Conservation (phyloP, 441 rosid species). For the Euphorbia schlechtendalii region DNA sequence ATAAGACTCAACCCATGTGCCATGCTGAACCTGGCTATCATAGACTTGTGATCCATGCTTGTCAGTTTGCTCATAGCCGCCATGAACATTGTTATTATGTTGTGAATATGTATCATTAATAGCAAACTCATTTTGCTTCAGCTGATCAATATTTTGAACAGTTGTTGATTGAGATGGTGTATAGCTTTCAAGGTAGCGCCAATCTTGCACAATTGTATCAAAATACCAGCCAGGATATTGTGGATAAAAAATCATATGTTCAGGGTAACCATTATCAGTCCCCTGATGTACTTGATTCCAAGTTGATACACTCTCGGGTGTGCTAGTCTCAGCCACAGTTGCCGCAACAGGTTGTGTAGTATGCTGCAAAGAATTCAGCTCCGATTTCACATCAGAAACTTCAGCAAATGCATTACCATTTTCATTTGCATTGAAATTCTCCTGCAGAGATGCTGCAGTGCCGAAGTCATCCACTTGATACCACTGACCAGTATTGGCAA, state of each 20-base stretch:
- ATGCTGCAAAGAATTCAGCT: slow-evolving; percentile 53
- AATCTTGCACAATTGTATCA: slow-evolving; percentile 61
- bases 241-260: slow-evolving; percentile 83
- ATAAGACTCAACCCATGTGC: slow-evolving; percentile 44
- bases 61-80: slow-evolving; percentile 38
- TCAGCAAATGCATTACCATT: slow-evolving; percentile 38
- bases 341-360: slow-evolving; percentile 44
- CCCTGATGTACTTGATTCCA: slow-evolving; percentile 65
- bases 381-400: slow-evolving; percentile 40
- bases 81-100: slow-evolving; percentile 27
- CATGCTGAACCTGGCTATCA: slow-evolving; percentile 36
- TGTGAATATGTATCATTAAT: slow-evolving; percentile 25
- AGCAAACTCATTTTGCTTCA: slow-evolving; percentile 46
- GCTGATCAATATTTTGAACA: slow-evolving; percentile 41
- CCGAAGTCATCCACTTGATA: slow-evolving; percentile 57
- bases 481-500: slow-evolving; percentile 73
- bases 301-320: slow-evolving; percentile 45
- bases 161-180: slow-evolving; percentile 42
- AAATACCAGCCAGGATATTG: slow-evolving; percentile 97
- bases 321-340: slow-evolving; percentile 38
- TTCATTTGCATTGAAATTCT: slow-evolving; percentile 22
- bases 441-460: slow-evolving; percentile 26
- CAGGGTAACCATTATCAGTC: slow-evolving; percentile 62
- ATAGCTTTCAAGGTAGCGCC: slow-evolving; percentile 68
- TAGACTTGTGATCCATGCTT: slow-evolving; percentile 34